These are phyloP conservation scores for Sergeia podlipaevii DNA, from an alignment of 208 protist species.

Conservation along the genomic window DNA sequence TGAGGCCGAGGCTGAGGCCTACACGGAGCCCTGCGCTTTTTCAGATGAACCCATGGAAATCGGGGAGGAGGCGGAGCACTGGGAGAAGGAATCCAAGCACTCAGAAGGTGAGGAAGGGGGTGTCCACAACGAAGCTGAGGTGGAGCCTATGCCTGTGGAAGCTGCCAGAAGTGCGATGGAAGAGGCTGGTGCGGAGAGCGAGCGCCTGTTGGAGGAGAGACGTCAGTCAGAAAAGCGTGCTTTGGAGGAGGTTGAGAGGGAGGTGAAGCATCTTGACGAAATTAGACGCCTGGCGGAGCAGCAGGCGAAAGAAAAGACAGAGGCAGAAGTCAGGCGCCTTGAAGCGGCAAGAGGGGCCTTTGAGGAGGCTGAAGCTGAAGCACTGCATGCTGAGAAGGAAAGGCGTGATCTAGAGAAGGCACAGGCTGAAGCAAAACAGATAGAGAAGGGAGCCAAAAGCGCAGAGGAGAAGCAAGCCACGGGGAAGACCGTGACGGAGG, in stretches of 20 bases:
- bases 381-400: conserved; percentile 3
- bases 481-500: background rate
- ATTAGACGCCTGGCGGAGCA: conserved; percentile 5
- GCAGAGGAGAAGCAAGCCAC: conserved; percentile 8
- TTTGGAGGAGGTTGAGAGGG: background rate
- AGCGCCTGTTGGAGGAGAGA: background rate
- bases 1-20: too few species aligned
- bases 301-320: background rate
- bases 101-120: conserved; percentile 3
- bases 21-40: too few species aligned
- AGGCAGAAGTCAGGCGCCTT: background rate
- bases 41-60: too few species aligned
- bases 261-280: background rate
- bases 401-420: too few species aligned
- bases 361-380: too few species aligned
- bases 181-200: background rate
- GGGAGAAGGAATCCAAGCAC: conserved; percentile 6
- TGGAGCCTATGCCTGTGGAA: background rate
- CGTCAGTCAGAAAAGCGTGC: background rate
- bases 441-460: conserved; percentile 2
- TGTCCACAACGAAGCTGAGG: background rate
- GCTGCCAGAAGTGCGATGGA: background rate
- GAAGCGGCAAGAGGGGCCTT: too few species aligned
- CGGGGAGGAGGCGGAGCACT: background rate
- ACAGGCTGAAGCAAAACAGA: conserved; percentile 10